A percentile compares a stretch with the other conserved stretches of the same genome.
phyloP scores from a whole-genome alignment of 805 yeast species.

The Starmerella gropengiesseri region DNA sequence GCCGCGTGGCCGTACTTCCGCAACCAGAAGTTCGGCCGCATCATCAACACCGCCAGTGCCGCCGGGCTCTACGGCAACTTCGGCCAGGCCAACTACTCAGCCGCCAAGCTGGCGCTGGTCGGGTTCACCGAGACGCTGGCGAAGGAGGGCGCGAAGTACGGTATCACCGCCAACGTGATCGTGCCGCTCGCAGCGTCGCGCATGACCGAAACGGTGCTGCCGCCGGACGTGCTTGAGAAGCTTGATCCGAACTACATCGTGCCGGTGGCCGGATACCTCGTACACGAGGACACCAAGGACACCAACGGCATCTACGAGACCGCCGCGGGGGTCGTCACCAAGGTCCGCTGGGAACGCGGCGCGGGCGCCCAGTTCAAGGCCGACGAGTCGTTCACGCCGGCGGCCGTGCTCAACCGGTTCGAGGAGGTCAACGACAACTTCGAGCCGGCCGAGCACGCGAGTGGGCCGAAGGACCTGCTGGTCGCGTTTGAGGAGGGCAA shows the following conservation, averaged over 20 bases:
- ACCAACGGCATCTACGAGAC: constrained; percentile 77
- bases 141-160: constrained; percentile 79
- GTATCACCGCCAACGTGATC: constrained; percentile 74
- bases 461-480: constrained; percentile 59
- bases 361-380: constrained; percentile 78
- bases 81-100: constrained; percentile 92
- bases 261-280: constrained; percentile 75
- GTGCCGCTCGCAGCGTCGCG: constrained; percentile 93
- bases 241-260: constrained; percentile 81
- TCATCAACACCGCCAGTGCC: constrained; percentile 90
- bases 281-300: constrained; percentile 52
- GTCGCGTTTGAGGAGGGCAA: constrained; percentile 45
- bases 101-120: constrained; percentile 81
- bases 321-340: constrained; percentile 89
- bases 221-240: constrained; percentile 70
- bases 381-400: constrained; percentile 68
- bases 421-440: constrained; percentile 49
- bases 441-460: constrained; percentile 52
- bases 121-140: constrained; percentile 92
- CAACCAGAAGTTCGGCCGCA: constrained; percentile 76
- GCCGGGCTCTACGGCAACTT: constrained; percentile 96
- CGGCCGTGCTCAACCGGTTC: constrained; percentile 61
- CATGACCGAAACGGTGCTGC: constrained; percentile 87
- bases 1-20: constrained; percentile 90
- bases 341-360: constrained; percentile 90